These are phyloP conservation scores for Corymbia citriodora DNA, from an alignment of 441 rosid genomes.

Conservation along the genomic window DNA sequence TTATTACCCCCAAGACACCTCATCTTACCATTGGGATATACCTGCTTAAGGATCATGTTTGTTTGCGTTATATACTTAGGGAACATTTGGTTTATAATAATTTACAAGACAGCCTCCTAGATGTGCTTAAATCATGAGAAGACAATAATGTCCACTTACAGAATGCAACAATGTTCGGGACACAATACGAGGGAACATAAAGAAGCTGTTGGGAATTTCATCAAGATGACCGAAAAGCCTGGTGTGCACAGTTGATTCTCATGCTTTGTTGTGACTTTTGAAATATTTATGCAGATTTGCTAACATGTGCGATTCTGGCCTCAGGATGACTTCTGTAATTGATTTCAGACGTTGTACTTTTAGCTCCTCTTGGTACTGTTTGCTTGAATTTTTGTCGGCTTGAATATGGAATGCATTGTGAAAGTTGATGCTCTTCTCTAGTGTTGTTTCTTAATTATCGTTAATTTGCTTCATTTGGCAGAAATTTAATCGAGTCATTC, in stretches of 20 bases:
- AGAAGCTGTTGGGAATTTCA: slow-evolving; percentile 39
- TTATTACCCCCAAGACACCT: slow-evolving; percentile 70
- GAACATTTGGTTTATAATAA: neutral
- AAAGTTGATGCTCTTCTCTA: neutral
- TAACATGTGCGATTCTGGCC: neutral
- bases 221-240: neutral
- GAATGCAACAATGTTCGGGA: neutral
- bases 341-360: neutral
- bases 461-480: neutral
- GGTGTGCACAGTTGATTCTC: neutral
- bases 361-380: neutral
- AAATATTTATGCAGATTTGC: neutral
- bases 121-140: neutral
- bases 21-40: slow-evolving; percentile 69
- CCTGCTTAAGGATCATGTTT: neutral
- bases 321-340: neutral
- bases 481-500: neutral
- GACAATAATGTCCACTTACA: neutral
- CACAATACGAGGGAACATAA: slow-evolving; percentile 29
- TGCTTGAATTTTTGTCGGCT: neutral
- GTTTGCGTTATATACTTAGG: neutral
- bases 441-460: neutral
- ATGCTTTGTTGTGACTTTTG: too few species aligned
- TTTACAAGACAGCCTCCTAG: neutral
- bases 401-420: neutral